phyloP scores from a whole-genome alignment of 352 stramenopile species.

The Pythium scleroteichum region DNA sequence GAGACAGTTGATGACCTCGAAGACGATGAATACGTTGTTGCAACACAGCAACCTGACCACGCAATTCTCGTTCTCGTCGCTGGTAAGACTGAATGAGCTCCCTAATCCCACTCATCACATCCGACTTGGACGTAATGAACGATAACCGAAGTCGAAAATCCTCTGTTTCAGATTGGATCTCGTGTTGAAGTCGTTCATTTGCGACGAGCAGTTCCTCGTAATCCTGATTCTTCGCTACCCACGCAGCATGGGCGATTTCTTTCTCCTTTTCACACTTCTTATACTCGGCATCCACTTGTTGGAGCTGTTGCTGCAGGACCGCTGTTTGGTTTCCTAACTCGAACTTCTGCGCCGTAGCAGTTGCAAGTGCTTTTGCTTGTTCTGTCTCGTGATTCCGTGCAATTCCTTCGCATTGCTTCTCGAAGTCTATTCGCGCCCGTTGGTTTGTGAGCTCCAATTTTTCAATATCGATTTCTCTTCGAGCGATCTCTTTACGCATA shows the following conservation, averaged over 20 bases:
- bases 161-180: slow-evolving; percentile 49
- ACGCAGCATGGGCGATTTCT: slow-evolving; percentile 19
- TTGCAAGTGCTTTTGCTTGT: slow-evolving; percentile 30
- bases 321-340: slow-evolving; percentile 12
- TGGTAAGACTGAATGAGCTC: slow-evolving; percentile 50
- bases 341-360: slow-evolving; percentile 18
- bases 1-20: background rate
- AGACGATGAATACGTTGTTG: slow-evolving; percentile 25
- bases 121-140: slow-evolving; percentile 17
- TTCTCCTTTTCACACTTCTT: slow-evolving; percentile 32
- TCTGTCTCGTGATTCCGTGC: slow-evolving; percentile 22
- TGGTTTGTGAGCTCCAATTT: slow-evolving; percentile 32
- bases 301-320: slow-evolving; percentile 14
- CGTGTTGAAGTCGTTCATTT: slow-evolving; percentile 39
- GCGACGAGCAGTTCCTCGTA: slow-evolving; percentile 48
- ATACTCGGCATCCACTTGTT: slow-evolving; percentile 22
- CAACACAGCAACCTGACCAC: slow-evolving; percentile 29
- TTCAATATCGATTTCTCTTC: slow-evolving; percentile 51
- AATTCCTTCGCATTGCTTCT: slow-evolving; percentile 32
- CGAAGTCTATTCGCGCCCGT: slow-evolving; percentile 37
- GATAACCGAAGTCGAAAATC: slow-evolving; percentile 45
- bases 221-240: slow-evolving; percentile 43
- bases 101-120: slow-evolving; percentile 14
- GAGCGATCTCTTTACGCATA: slow-evolving; percentile 42
- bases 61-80: slow-evolving; percentile 39